Evolutionary conservation across 768 basidiomycete species (phyloP).

Genomic region (Leucocoprinus sp.): DNA sequence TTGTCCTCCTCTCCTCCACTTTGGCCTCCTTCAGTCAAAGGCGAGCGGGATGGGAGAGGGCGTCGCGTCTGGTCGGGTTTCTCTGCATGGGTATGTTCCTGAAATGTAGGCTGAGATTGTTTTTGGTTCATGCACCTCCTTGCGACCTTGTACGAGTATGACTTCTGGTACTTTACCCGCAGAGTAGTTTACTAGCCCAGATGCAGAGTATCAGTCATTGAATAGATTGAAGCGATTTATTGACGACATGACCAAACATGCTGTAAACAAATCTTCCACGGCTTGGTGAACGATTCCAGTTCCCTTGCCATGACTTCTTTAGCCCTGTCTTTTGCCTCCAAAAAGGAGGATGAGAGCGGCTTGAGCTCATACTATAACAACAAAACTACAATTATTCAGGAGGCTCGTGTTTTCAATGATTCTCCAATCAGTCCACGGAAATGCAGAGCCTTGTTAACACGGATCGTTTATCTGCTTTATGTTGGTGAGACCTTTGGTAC

Average conservation of each 20-base stretch:
- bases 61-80: constrained; percentile 36
- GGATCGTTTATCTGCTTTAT: constrained; percentile 95
- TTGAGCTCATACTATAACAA: constrained; percentile 92
- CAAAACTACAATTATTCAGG: constrained; percentile 97
- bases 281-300: constrained; percentile 20
- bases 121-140: not conserved
- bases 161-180: constrained; percentile 3
- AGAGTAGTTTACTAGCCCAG: constrained; percentile 7
- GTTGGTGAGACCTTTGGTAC: constrained; percentile 91
- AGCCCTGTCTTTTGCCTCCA: constrained; percentile 72
- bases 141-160: constrained; percentile 4
- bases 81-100: constrained; percentile 8
- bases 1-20: constrained; percentile 67
- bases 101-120: constrained; percentile 4
- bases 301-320: constrained; percentile 38
- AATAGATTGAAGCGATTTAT: constrained; percentile 9
- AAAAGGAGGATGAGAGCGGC: constrained; percentile 95
- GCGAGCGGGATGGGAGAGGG: constrained; percentile 68
- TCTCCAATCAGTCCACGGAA: constrained; percentile 97
- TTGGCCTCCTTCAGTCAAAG: constrained; percentile 37
- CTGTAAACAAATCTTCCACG: constrained; percentile 36
- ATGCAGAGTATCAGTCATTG: constrained; percentile 3
- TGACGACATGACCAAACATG: constrained; percentile 23
- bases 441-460: constrained; percentile 91
- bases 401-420: constrained; percentile 98